A percentile compares a stretch with the other conserved stretches of the same genome.
Conservation (phyloP, 2,329 filamentous ascomycete genomes). For the Neobulgaria alba region DNA sequence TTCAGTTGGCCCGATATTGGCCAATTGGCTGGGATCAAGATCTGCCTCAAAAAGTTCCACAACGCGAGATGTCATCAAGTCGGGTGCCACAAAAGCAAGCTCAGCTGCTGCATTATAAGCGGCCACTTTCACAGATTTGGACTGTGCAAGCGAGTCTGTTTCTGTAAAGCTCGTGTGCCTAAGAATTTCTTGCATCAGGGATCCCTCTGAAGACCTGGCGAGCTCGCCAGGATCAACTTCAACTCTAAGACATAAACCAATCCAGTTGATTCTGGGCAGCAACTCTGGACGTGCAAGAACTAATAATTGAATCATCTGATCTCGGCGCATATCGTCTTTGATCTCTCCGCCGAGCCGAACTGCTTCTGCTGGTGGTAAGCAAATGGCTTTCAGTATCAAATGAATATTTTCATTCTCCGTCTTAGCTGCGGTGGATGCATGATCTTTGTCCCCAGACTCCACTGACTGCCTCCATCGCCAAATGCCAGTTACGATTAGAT, state of each 20-base stretch:
- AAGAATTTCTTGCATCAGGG: conserved; percentile 60
- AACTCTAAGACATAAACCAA: conserved; percentile 72
- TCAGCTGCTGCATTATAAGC: conserved; percentile 83
- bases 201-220: conserved; percentile 52
- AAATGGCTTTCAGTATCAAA: conserved; percentile 53
- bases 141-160: conserved; percentile 32
- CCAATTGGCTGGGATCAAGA: conserved; percentile 60
- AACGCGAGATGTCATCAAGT: conserved; percentile 66
- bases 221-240: conserved; percentile 77
- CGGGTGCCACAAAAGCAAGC: conserved; percentile 86
- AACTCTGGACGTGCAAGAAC: conserved; percentile 72
- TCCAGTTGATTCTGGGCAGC: conserved; percentile 76
- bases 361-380: conserved; percentile 45
- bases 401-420: conserved; percentile 57
- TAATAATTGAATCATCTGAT: conserved; percentile 67
- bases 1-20: conserved; percentile 73
- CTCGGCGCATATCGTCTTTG: conserved; percentile 45
- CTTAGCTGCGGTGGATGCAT: conserved; percentile 56
- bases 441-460: conserved; percentile 71
- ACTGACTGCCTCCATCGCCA: conserved; percentile 70
- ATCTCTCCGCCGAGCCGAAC: conserved; percentile 35
- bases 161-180: conserved; percentile 39
- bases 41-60: conserved; percentile 67
- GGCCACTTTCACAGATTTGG: conserved; percentile 49
- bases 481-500: conserved; percentile 60